Percentiles rank a stretch among this genome's conserved stretches.
These are phyloP conservation scores for Irpex sp. DNA, from an alignment of 1,284 basidiomycete genomes.

Conservation along the genomic window DNA sequence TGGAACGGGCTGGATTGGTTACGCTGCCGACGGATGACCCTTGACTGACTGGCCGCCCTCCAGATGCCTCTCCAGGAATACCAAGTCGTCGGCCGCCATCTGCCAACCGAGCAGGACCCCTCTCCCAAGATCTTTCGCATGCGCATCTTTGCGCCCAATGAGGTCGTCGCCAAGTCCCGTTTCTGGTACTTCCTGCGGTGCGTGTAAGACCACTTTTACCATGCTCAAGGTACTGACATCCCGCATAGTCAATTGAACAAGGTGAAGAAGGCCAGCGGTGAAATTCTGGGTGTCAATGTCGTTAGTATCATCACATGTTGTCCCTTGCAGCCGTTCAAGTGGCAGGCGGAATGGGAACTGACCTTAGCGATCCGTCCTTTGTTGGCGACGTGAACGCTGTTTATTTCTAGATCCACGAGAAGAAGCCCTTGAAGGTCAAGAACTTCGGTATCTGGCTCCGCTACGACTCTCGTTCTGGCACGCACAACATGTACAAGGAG, in stretches of 20 bases:
- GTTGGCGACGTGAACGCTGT: slow-evolving; percentile 15
- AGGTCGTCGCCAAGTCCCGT: slow-evolving; percentile 97
- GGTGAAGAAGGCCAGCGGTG: slow-evolving; percentile 99
- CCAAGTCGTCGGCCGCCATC: slow-evolving; percentile 96
- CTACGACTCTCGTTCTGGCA: slow-evolving; percentile 97
- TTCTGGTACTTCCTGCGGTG: slow-evolving; percentile 99
- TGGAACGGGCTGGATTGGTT: slow-evolving; percentile 6
- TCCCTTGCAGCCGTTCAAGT: slow-evolving; percentile 82
- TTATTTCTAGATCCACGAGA: slow-evolving; percentile 83
- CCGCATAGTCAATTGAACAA: slow-evolving; percentile 86
- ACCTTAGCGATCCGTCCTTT: slow-evolving; percentile 26
- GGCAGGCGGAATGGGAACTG: slow-evolving; percentile 80
- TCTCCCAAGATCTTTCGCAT: slow-evolving; percentile 98
- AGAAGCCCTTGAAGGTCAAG: slow-evolving; percentile 97
- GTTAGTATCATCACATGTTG: slow-evolving; percentile 60
- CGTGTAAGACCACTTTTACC: slow-evolving; percentile 12
- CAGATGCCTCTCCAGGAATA: slow-evolving; percentile 71
- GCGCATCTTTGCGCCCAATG: slow-evolving; percentile 99
- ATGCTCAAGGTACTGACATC: slow-evolving; percentile 10
- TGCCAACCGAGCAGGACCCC: slow-evolving; percentile 92
- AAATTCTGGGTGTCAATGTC: slow-evolving; percentile 97
- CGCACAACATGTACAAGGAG: slow-evolving; percentile 98
- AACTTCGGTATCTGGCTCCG: slow-evolving; percentile 99
- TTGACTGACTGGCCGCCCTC: background rate
- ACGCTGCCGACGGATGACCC: slow-evolving; percentile 23